Evolutionary conservation across 345 rosid species (phyloP), one percentile per base, ranked within the genome.

Genomic region (Euphorbia pulcherrima): DNA sequence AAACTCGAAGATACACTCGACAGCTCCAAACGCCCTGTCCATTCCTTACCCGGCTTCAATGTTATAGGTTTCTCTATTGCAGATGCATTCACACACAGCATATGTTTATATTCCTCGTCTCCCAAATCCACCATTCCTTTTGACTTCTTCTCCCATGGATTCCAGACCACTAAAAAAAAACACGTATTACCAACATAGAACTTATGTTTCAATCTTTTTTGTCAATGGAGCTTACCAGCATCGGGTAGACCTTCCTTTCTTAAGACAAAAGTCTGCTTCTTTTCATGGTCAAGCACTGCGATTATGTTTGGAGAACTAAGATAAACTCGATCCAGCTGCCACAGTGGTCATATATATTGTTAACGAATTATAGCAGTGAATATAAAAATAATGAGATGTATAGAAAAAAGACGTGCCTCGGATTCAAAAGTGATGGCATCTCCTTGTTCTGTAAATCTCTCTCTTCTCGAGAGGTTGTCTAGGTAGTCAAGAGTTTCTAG

Each of bases 361-460:
- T 9, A 20, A 29, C 18, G 47, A 51, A 37, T 37, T 41, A 41
- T 8, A 1, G 11, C 1, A 26, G n/a, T 30, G 24, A 1, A 21
- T 8, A 21, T 53, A 10, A 13, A 12, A 8, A 9, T 21, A 53
- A 6, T 21, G 9, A 53, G 0, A 57, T 9, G 21, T 2, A 24
- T 23, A 8, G 16, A 50, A 1, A 6, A 4, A 7, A 13, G 11
- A 39, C 40, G 70, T 84, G 90, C 98, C 98, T 93, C 98, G 0
- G 94, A 82, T 80, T 90, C 98, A 65, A 93, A 90, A 68, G 98
- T 87, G 16, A 88, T 35, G 2, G 97, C 87, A 12, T 93, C 94
- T 58, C 96, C 94, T 81, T 88, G 96, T 80, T 92, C 97, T 0
- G 96, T 90, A 74, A 93, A 86, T 48, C 96, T 90, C 68, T 90